A percentile compares a stretch with the other conserved stretches of the same genome.
phyloP scores from a whole-genome alignment of 1,139 yeast species.

The Hansenula sp. region DNA sequence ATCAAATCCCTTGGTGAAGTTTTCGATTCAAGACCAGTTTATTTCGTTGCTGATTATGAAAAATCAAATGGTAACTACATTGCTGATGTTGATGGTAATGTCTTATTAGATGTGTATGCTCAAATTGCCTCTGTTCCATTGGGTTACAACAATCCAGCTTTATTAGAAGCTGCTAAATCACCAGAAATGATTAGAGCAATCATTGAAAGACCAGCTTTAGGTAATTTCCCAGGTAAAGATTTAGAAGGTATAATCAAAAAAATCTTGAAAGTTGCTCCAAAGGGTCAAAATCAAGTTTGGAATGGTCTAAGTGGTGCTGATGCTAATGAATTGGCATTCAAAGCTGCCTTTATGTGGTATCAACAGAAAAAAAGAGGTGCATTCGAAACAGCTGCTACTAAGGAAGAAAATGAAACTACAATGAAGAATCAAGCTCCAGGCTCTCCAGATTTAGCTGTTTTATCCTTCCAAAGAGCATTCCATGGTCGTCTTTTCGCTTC shows the following conservation, averaged over 20 bases:
- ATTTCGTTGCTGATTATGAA: conserved; percentile 62
- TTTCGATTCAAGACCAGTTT: conserved; percentile 67
- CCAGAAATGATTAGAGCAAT: conserved; percentile 65
- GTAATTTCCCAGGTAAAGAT: conserved; percentile 67
- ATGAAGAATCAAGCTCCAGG: conserved; percentile 70
- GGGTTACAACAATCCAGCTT: conserved; percentile 74
- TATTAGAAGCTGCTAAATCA: conserved; percentile 56
- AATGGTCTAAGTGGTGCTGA: conserved; percentile 71
- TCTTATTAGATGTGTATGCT: conserved; percentile 59
- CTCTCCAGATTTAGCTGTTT: conserved; percentile 60
- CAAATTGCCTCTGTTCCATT: conserved; percentile 74
- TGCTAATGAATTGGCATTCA: conserved; percentile 74
- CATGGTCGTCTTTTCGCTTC: conserved; percentile 77
- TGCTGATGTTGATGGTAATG: conserved; percentile 68
- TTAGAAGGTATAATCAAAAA: conserved; percentile 44
- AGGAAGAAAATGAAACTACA: conserved; percentile 55
- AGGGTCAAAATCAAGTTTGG: conserved; percentile 64
- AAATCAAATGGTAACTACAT: conserved; percentile 69
- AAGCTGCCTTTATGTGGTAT: conserved; percentile 76
- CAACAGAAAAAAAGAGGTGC: conserved; percentile 59
- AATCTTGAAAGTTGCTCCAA: conserved; percentile 66
- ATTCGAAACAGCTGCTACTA: conserved; percentile 43
- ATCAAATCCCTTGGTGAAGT: conserved; percentile 49
- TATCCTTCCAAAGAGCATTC: conserved; percentile 69
- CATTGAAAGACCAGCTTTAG: conserved; percentile 72